Percentiles rank a stretch among this genome's conserved stretches.
Conservation (phyloP, 306 rosid genomes). For the Hippophae rhamnoides region DNA sequence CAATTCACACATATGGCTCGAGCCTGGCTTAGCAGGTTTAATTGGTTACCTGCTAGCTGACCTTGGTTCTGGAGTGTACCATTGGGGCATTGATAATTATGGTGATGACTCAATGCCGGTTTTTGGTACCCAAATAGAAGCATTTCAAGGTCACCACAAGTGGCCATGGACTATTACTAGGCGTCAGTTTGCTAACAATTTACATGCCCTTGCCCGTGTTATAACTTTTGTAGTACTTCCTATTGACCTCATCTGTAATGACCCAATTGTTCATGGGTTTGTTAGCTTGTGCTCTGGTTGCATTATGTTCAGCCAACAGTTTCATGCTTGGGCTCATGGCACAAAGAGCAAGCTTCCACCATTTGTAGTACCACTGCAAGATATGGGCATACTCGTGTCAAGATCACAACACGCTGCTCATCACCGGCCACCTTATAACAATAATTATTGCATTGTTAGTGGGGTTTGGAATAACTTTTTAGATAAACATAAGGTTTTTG, state of each 20-base stretch:
- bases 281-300: conserved; percentile 52
- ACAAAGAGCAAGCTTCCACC: conserved; percentile 69
- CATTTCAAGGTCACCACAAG: conserved; percentile 87
- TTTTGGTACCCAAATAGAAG: conserved; percentile 72
- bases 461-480: conserved; percentile 77
- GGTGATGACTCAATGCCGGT: conserved; percentile 54
- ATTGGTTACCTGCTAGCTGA: conserved; percentile 71
- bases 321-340: conserved; percentile 93
- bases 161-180: conserved; percentile 81
- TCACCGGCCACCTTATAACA: conserved; percentile 70
- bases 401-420: conserved; percentile 61
- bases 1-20: conserved; percentile 26
- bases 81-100: conserved; percentile 84
- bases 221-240: conserved; percentile 62
- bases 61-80: conserved; percentile 82
- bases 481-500: conserved; percentile 54
- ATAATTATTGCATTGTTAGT: conserved; percentile 84
- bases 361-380: conserved; percentile 49
- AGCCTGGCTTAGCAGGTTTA: conserved; percentile 37
- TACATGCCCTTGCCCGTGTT: conserved; percentile 58
- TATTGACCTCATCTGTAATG: conserved; percentile 36
- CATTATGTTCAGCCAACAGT: conserved; percentile 95
- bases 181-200: conserved; percentile 79
- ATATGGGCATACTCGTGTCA: conserved; percentile 54
- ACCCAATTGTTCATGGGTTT: conserved; percentile 47